Evolutionary conservation across 129 eudicot species (phyloP), one percentile per base, ranked within the genome.

Genomic region (Chrysanthemum makinoi): DNA sequence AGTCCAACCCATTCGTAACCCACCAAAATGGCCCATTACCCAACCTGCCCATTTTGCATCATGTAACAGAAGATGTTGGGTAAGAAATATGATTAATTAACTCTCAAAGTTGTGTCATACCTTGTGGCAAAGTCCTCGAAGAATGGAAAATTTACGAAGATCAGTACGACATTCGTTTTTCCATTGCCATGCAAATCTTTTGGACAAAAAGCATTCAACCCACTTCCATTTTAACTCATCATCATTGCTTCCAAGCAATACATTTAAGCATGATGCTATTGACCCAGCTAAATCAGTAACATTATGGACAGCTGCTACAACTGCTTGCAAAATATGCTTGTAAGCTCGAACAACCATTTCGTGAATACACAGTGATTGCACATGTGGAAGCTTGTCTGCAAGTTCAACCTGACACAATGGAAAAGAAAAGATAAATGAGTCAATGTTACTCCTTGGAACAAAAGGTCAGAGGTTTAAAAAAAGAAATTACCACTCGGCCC

Each of bases 271-370:
- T 64, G 96, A 86, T 54, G 98, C 95, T 81, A 93, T 63, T 62
- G 91, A 74, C 47, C 82, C 82, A 67, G 96, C 84, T 85, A 85
- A 68, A 68, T 87, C 85, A 75, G 88, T 74, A 76, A 85, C 19
- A 71, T 85, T 80, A 62, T 79, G 76, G 16, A 87, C 99, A n/a
- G 97, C 90, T 53, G 99, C 87, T 50, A 89, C 63, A 63, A 94
- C 94, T 72, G 98, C 96, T 72, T 89, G 98, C 68, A 93, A 58
- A 71, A 94, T 82, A 79, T 94, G 97, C 75, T 94, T 94, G 81
- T 87, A 94, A 20, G 97, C 95, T 77, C 99, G 87, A 82, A 90
- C 96, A 75, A 94, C 84, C 98, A 94, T 94, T 82, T 94, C 98
- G 43, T 94, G 98, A 47, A 94, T 77, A 76, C 98, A 94, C n/a